A percentile compares a stretch with the other conserved stretches of the same genome.
Evolutionary conservation across 208 protist species (phyloP).

Genomic region (Trypanosoma scelopori): DNA sequence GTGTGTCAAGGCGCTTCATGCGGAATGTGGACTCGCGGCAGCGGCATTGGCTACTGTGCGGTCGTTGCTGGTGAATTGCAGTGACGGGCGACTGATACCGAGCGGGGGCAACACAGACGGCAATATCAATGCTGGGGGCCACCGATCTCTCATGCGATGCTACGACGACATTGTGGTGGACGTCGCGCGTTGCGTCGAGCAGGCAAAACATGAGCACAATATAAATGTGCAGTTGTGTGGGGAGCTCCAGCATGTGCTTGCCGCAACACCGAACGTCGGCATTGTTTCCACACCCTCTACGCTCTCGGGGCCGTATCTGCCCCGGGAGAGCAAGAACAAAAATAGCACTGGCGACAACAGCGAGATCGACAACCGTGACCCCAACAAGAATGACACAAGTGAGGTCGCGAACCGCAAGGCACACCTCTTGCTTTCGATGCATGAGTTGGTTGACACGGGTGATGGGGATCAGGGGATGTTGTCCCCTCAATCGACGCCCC

Average conservation of each 20-base stretch:
- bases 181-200: background rate
- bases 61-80: background rate
- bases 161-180: slow-evolving; percentile 11
- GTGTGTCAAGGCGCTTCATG: background rate
- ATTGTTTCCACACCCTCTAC: background rate
- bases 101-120: background rate
- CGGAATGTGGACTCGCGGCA: slow-evolving; percentile 1
- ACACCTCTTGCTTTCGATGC: slow-evolving; percentile 19
- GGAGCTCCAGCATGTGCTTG: slow-evolving; percentile 10
- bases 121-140: background rate
- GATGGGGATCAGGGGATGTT: background rate
- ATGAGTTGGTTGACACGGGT: slow-evolving; percentile 12
- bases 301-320: background rate
- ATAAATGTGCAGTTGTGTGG: slow-evolving; percentile 3
- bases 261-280: background rate
- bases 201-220: background rate
- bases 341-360: background rate
- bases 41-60: background rate
- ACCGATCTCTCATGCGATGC: background rate
- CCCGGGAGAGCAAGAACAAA: background rate
- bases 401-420: slow-evolving; percentile 3
- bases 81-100: background rate
- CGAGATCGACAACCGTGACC: background rate
- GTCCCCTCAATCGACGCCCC: slow-evolving; percentile 5
- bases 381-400: background rate